Evolutionary conservation across 371 early-diverging fungal genomes (phyloP).

Genomic region (Mortierella polycephala): DNA sequence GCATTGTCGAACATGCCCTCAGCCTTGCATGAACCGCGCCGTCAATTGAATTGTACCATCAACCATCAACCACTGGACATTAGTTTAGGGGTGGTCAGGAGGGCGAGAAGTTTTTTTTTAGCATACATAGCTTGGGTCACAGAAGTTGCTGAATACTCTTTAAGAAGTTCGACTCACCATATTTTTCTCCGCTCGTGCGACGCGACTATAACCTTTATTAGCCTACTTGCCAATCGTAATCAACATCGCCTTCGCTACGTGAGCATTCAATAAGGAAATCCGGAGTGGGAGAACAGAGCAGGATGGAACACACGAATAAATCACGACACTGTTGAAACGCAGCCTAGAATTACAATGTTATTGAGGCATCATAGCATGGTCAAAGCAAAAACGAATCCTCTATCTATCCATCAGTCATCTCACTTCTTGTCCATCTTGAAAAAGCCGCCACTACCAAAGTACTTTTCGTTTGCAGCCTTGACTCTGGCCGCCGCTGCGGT

Average conservation of each 20-base stretch:
- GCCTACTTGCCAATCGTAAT: constrained; percentile 30
- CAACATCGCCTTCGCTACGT: constrained; percentile 41
- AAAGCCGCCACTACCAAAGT: constrained; percentile 81
- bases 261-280: constrained; percentile 34
- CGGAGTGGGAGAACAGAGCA: neutral
- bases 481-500: constrained; percentile 74
- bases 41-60: no score
- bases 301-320: neutral
- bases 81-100: no score
- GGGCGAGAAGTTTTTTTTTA: no score
- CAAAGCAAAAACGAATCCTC: neutral
- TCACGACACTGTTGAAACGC: no score
- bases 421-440: constrained; percentile 64
- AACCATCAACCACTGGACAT: no score
- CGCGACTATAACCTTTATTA: neutral
- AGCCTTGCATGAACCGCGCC: no score
- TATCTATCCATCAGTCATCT: neutral
- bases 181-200: constrained; percentile 1
- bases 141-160: neutral
- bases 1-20: no score
- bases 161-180: neutral
- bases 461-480: constrained; percentile 79
- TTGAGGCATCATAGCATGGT: neutral
- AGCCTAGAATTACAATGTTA: no score
- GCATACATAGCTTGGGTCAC: no score